Base-by-base conservation (phyloP, 306 rosid species). In the Astragalus membranaceus region DNA sequence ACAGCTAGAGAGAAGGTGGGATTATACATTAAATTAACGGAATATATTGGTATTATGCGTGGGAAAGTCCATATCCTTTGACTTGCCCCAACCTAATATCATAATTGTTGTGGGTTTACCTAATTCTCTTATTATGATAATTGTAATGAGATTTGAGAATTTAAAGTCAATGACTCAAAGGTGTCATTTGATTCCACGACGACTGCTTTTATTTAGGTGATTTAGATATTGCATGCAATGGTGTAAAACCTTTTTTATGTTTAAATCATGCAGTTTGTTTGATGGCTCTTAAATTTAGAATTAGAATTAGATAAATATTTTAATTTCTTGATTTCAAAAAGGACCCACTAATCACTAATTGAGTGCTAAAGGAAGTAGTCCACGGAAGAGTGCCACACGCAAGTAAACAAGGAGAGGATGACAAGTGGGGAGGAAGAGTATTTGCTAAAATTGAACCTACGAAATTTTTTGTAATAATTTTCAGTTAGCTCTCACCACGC, bases 31-130 rank as follows among this genome's bases (percentile, higher is more conserved):
- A 52, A 61, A 59, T 10, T 59, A 35, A 69, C 51, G 50, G 11
- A 37, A 42, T 42, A 48, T 5, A 15, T 41, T 72, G 29, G 71
- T 30, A 55, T 42, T 57, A 50, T 61, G 65, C 64, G 65, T 67
- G 72, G 52, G 29, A 71, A 80, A 72, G 68, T 76, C 78, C 37
- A 76, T 42, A 62, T 63, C 16, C 39, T 54, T 52, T 35, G 73
- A 72, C 70, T 63, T 67, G 67, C 17, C 15, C 7, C 70, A 77
- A 81, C 82, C 80, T 30, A 73, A 69, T 17, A 66, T 43, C 52
- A 49, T 70, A 57, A 58, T 49, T 49, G 52, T 41, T 35, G 55
- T 54, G 69, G 69, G 78, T 77, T 72, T 62, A 77, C 74, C 82
- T 67, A 73, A 61, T 58, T 9, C 41, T 58, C 12, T 3, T 67